These are phyloP conservation scores for Carex scoparia DNA, from an alignment of 176 grass and related monocot species.

Conservation along the genomic window DNA sequence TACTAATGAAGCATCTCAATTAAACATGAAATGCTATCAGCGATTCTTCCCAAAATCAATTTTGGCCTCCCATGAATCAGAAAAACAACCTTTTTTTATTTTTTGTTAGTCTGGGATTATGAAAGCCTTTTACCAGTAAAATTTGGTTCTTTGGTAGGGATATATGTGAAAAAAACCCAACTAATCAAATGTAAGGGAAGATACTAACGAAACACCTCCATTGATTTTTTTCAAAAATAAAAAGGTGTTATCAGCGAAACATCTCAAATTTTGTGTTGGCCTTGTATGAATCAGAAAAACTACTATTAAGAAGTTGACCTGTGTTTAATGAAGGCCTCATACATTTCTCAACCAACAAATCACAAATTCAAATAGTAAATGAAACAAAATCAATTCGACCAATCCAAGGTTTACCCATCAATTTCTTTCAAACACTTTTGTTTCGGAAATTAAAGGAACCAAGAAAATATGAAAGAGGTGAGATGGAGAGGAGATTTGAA, in stretches of 20 bases:
- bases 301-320: background rate
- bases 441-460: background rate
- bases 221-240: background rate
- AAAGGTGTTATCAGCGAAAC: background rate
- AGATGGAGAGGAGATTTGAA: too few relatives aligned
- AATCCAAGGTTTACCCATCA: too few relatives aligned
- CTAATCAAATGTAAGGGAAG: background rate
- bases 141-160: too few relatives aligned
- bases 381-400: background rate
- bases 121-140: background rate
- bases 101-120: conserved; percentile 10
- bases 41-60: background rate
- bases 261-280: background rate
- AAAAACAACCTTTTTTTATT: background rate
- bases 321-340: background rate
- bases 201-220: background rate
- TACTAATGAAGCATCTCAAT: conserved; percentile 18
- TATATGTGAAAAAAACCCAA: too few relatives aligned
- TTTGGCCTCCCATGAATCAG: conserved; percentile 11
- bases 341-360: background rate
- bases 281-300: background rate
- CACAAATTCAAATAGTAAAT: background rate
- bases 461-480: background rate
- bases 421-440: background rate
- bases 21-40: background rate